phyloP scores from a whole-genome alignment of 1,284 basidiomycete genomes.

The Marasmius tenuissimus region DNA sequence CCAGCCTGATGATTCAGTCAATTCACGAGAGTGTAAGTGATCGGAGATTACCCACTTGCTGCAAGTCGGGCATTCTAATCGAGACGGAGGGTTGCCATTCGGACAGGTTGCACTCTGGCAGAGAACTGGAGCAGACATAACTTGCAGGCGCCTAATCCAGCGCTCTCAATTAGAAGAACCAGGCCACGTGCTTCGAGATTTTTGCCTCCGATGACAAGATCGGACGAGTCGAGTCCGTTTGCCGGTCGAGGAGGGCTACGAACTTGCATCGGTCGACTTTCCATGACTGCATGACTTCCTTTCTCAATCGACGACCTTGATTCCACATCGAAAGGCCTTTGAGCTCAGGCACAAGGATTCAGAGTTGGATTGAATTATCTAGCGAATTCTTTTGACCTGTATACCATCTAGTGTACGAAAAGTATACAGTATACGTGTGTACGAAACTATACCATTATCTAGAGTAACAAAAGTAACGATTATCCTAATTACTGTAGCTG shows the following conservation, averaged over 20 bases:
- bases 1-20: slow-evolving; percentile 50
- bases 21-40: background rate
- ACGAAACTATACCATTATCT: background rate
- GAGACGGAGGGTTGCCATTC: slow-evolving; percentile 75
- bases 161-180: background rate
- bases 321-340: no score
- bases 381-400: no score
- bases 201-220: background rate
- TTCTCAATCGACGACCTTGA: no score
- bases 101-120: slow-evolving; percentile 73
- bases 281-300: no score
- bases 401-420: no score
- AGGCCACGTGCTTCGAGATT: background rate
- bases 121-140: slow-evolving; percentile 31
- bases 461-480: background rate
- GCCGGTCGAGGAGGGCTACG: no score
- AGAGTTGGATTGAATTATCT: no score
- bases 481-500: slow-evolving; percentile 8
- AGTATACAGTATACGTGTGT: no score
- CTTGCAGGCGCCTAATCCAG: slow-evolving; percentile 5
- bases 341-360: no score
- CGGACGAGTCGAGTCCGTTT: background rate
- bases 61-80: slow-evolving; percentile 81
- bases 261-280: no score
- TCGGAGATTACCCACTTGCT: slow-evolving; percentile 56